Conservation (phyloP, 345 rosid genomes). For the Citrus hindsii region DNA sequence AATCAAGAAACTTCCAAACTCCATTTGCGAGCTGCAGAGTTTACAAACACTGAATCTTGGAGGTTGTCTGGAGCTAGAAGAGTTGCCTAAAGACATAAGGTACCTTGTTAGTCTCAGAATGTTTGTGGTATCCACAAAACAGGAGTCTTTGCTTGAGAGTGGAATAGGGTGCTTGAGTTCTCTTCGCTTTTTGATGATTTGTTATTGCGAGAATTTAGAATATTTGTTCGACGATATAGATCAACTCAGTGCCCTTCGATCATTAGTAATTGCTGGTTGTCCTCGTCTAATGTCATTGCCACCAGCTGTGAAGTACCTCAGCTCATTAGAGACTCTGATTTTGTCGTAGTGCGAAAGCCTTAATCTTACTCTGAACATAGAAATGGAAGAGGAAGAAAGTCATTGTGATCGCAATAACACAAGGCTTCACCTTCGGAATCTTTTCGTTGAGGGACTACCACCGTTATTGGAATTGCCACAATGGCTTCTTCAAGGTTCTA, state of each 20-base stretch:
- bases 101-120: constrained; percentile 11
- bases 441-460: constrained; percentile 9
- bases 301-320: neutral
- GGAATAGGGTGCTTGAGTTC: neutral
- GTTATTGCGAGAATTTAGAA: neutral
- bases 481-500: constrained; percentile 25
- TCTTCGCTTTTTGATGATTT: neutral
- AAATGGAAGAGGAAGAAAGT: neutral
- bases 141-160: neutral
- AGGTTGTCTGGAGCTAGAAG: accelerated
- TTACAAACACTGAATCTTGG: neutral
- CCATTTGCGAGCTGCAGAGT: neutral
- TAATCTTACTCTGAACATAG: neutral
- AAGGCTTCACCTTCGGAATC: constrained; percentile 8
- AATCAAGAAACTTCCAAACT: constrained; percentile 11
- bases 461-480: constrained; percentile 15
- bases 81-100: constrained; percentile 12
- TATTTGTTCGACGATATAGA: constrained; percentile 10
- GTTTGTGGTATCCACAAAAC: neutral
- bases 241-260: constrained; percentile 11
- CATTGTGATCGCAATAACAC: too few species aligned
- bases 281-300: neutral
- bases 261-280: too few species aligned
- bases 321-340: constrained; percentile 13
- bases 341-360: constrained; percentile 8